These are phyloP conservation scores for Pontederia crassipes DNA, from an alignment of 176 grass and related monocot genomes.

Conservation along the genomic window DNA sequence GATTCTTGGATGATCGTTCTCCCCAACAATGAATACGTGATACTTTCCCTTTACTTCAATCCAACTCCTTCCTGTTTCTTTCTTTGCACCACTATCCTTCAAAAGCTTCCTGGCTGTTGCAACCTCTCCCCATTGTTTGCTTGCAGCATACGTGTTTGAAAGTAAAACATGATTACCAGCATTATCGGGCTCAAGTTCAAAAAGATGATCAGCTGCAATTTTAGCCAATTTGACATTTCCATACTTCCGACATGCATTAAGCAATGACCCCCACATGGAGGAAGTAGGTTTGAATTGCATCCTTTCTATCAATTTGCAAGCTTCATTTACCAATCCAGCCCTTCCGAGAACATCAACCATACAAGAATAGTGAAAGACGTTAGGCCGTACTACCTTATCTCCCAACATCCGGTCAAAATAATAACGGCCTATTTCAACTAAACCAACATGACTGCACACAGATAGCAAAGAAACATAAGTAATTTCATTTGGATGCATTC, in stretches of 20 bases:
- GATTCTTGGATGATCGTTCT: slow-evolving; percentile 27
- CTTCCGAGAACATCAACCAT: slow-evolving; percentile 57
- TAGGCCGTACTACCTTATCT: slow-evolving; percentile 34
- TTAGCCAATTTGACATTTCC: slow-evolving; percentile 33
- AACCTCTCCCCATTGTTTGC: slow-evolving; percentile 42
- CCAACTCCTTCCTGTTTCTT: slow-evolving; percentile 57
- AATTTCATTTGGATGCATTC: slow-evolving; percentile 45
- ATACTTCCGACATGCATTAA: slow-evolving; percentile 48
- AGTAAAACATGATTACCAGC: slow-evolving; percentile 57
- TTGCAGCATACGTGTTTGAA: slow-evolving; percentile 53
- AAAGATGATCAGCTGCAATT: slow-evolving; percentile 51
- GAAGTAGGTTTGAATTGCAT: slow-evolving; percentile 14
- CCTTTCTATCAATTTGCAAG: slow-evolving; percentile 36
- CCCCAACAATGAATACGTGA: slow-evolving; percentile 30
- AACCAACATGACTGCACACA: slow-evolving; percentile 40
- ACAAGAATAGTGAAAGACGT: slow-evolving; percentile 66
- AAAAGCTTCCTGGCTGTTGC: slow-evolving; percentile 37
- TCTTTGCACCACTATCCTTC: slow-evolving; percentile 46
- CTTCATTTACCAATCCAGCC: slow-evolving; percentile 43
- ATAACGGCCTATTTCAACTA: slow-evolving; percentile 38
- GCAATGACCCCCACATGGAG: slow-evolving; percentile 50
- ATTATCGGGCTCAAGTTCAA: slow-evolving; percentile 55
- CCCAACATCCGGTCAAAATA: slow-evolving; percentile 42
- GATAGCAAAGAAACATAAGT: slow-evolving; percentile 43
- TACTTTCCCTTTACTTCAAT: slow-evolving; percentile 30